These are phyloP conservation scores for Sporothrix brasiliensis DNA, from an alignment of 2,329 filamentous ascomycete genomes.

Conservation along the genomic window DNA sequence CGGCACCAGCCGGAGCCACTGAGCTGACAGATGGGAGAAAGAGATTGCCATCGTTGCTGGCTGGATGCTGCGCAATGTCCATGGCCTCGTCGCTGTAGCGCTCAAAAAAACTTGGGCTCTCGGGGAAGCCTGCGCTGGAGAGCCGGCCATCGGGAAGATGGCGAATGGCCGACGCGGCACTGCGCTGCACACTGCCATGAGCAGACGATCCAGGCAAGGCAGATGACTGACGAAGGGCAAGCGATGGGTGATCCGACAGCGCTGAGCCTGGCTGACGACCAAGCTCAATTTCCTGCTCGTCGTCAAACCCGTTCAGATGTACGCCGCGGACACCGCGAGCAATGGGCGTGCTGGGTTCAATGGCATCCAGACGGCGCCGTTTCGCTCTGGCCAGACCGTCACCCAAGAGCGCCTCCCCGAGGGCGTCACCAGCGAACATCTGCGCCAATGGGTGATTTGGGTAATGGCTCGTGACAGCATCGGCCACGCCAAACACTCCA, in stretches of 20 bases:
- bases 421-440: slow-evolving; percentile 33
- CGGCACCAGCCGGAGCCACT: neutral
- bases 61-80: slow-evolving; percentile 14
- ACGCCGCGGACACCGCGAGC: neutral
- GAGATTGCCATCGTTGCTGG: neutral
- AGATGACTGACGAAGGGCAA: slow-evolving; percentile 55
- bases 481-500: slow-evolving; percentile 35
- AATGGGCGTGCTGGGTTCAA: slow-evolving; percentile 32
- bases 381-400: slow-evolving; percentile 36
- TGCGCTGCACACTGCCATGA: slow-evolving; percentile 42
- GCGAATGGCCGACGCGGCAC: slow-evolving; percentile 38
- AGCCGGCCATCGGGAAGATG: slow-evolving; percentile 47
- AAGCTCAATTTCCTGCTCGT: slow-evolving; percentile 55
- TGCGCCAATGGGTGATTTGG: slow-evolving; percentile 31
- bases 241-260: slow-evolving; percentile 63
- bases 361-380: neutral
- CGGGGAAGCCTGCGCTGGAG: slow-evolving; percentile 29
- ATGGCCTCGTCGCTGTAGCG: slow-evolving; percentile 35
- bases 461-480: slow-evolving; percentile 7
- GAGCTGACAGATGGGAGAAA: slow-evolving; percentile 19
- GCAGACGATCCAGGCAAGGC: slow-evolving; percentile 50
- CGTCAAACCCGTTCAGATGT: slow-evolving; percentile 34
- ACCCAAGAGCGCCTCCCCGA: slow-evolving; percentile 32
- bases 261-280: slow-evolving; percentile 68
- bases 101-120: slow-evolving; percentile 36